Evolutionary conservation across 305 asterid species (phyloP).

Genomic region (Striga hermonthica): DNA sequence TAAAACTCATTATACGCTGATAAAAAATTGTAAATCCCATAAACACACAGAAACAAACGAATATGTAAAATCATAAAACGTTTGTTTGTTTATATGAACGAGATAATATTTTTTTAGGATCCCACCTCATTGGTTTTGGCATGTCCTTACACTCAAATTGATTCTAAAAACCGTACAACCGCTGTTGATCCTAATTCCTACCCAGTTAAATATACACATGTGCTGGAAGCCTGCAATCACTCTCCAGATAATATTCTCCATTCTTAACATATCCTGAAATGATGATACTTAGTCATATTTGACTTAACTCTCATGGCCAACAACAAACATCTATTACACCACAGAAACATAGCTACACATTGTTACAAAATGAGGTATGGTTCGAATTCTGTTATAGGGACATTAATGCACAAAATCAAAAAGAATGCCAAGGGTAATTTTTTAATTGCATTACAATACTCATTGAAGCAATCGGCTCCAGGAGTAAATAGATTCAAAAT

Average conservation of each 20-base stretch:
- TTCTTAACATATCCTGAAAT: conserved; percentile 13
- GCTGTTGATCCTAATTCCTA: conserved; percentile 8
- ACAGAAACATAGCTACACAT: conserved; percentile 12
- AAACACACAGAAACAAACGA: conserved; percentile 27
- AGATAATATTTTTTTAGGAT: conserved; percentile 22
- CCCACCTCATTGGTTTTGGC: conserved; percentile 19
- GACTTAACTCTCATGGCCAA: conserved; percentile 5
- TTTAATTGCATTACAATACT: too few relatives aligned
- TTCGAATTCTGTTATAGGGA: background rate
- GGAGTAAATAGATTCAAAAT: too few relatives aligned
- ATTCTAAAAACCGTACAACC: conserved; percentile 14
- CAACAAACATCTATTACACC: conserved; percentile 20
- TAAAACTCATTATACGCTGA: conserved; percentile 30
- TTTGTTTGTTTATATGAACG: conserved; percentile 1
- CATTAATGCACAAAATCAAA: conserved; percentile 3
- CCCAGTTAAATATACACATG: conserved; percentile 8
- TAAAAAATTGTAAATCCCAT: conserved; percentile 26
- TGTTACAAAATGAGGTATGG: conserved; percentile 4
- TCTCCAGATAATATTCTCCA: conserved; percentile 14
- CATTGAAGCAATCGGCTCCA: too few relatives aligned
- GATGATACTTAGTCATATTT: conserved; percentile 4
- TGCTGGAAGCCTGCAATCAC: background rate
- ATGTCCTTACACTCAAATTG: background rate
- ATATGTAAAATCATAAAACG: conserved; percentile 9
- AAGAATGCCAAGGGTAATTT: background rate